phyloP scores from a whole-genome alignment of 2,329 filamentous ascomycete species.

The Cladosporium cucumerinum region DNA sequence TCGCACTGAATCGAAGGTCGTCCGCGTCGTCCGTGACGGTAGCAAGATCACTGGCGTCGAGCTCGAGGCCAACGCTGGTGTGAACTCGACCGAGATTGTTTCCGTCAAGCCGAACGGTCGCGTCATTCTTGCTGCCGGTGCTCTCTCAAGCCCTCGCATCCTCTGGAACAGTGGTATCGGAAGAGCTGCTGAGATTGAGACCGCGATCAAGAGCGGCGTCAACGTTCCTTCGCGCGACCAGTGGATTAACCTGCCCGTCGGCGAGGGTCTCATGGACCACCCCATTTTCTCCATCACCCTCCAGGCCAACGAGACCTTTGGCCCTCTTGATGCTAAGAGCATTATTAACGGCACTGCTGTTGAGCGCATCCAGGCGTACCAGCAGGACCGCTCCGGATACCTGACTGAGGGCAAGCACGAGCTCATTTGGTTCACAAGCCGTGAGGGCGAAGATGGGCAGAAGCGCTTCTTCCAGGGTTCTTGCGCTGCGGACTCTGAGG shows the following conservation, averaged over 20 bases:
- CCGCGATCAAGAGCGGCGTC: slow-evolving; percentile 44
- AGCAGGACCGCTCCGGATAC: slow-evolving; percentile 55
- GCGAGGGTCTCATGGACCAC: slow-evolving; percentile 58
- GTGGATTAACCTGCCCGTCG: slow-evolving; percentile 53
- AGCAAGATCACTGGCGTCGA: slow-evolving; percentile 65
- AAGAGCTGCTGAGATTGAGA: slow-evolving; percentile 47
- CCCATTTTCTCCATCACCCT: slow-evolving; percentile 51
- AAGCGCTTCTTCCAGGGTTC: slow-evolving; percentile 60
- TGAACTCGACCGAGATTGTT: slow-evolving; percentile 51
- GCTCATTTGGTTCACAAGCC: slow-evolving; percentile 61
- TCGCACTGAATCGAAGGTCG: slow-evolving; percentile 65
- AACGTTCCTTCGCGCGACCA: slow-evolving; percentile 43
- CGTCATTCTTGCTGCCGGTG: slow-evolving; percentile 65
- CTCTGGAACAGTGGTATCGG: slow-evolving; percentile 69
- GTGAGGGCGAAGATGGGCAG: slow-evolving; percentile 55
- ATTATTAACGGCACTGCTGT: slow-evolving; percentile 44
- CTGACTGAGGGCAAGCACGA: slow-evolving; percentile 64
- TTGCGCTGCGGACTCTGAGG: slow-evolving; percentile 63
- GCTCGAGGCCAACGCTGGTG: slow-evolving; percentile 55
- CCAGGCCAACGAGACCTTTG: slow-evolving; percentile 50
- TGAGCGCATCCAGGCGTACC: slow-evolving; percentile 43
- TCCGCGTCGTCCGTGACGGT: slow-evolving; percentile 60
- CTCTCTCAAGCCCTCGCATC: slow-evolving; percentile 66
- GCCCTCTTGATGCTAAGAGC: slow-evolving; percentile 43
- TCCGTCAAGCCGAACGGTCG: slow-evolving; percentile 59